Evolutionary conservation across 257 asterid species (phyloP), one percentile per base, ranked within the genome.

Genomic region (Knoxia roxburghii): DNA sequence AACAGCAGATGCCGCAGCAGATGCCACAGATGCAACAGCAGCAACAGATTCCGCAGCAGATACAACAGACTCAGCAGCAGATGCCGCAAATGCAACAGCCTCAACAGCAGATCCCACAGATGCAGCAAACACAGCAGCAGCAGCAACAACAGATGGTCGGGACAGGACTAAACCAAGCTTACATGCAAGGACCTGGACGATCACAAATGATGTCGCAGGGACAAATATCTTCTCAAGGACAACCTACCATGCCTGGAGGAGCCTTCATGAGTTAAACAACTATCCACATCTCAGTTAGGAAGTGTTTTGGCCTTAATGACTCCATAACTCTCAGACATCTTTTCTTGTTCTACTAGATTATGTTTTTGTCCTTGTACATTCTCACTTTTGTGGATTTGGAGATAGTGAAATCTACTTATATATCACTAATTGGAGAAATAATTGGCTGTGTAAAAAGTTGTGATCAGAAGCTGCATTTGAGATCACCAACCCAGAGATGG

Each of bases 151-250:
- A 81, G 76, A 86, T 84, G 87, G 87, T 73, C 29, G 91, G 89
- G 17, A 54, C 87, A 0, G 85, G 85, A 26, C 77, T 86, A 81
- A 83, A 83, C 74, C 98, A 88, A 73, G 74, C 79, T 39, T 86
- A 86, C 58, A 80, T 83, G 83, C 96, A 87, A 82, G 89, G 88
- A 37, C 80, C 78, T 3, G 90, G 90, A 10, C 82, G 91, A 69
- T 69, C 94, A 20, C 96, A 84, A 67, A 49, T 84, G 55, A 70
- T 85, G 81, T 68, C 88, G 15, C 98, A 91, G 77, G 95, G 89
- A 68, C 96, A 85, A 74, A 89, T 79, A 69, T 73, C 97, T 6
- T 87, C 98, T 14, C 96, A 83, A 72, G 93, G 97, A 49, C 76
- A 69, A 27, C 75, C 88, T 27, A 83, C 69, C 76, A 78, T 86